Evolutionary conservation across 192 early-diverging fungal genomes (phyloP), one percentile per base, ranked within the genome.

Genomic region (Rhizophagus sp.): DNA sequence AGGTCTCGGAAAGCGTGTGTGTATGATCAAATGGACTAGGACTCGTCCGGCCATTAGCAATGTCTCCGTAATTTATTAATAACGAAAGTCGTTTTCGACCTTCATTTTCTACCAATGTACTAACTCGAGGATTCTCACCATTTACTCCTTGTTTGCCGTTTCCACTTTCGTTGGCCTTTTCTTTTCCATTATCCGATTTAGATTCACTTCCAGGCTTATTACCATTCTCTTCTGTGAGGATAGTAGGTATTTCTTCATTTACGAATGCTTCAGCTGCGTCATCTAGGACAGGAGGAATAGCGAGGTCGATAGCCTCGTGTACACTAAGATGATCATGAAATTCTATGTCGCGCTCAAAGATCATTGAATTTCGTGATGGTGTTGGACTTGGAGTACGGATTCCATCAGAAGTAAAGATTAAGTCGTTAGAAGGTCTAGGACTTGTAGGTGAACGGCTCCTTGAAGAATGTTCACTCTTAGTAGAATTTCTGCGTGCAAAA

Each of bases 301-400:
- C 81, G 11, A 82, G 27, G 64, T 82, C 81, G 30, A 82, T 78
- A 22, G 81, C 81, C 57, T 82, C 75, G 25, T 68, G 75, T 41
- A 61, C 75, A 61, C 75, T 78, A 13, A 82, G 30, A 62, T 79
- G 62, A 25, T 76, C 75, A 62, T 77, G 81, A 69, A 13, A 27
- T 67, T 82, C 81, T 39, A 82, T 79, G 19, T 76, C 62, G 1
- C 81, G 67, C 69, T 82, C 81, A 64, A 82, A 82, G 13, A 82
- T 78, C 77, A 78, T 78, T 34, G 77, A 79, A 68, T 79, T 33
- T 34, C 77, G 77, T 34, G 77, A 79, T 36, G 77, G 77, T 69
- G 77, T 79, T 0, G 77, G 77, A 9, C 77, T 79, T 19, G 77
- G 77, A 0, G 77, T 69, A 25, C 77, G 64, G 11, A 79, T 27